Evolutionary conservation across 1,139 yeast species (phyloP).

Genomic region (Pneumocystis carinii): DNA sequence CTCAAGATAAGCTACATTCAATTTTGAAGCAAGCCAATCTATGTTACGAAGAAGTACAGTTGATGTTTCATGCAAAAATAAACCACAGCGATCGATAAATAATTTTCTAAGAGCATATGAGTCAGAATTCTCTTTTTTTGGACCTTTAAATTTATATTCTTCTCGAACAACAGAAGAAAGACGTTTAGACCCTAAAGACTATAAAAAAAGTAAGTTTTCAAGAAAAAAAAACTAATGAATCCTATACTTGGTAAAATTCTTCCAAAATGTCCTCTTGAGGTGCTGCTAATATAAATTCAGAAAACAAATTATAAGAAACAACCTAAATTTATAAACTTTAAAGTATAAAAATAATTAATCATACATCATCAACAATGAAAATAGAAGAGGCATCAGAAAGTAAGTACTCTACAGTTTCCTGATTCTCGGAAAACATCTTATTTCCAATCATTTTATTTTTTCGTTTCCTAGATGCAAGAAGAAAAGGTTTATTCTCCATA

Average conservation of each 20-base stretch:
- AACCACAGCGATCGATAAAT: slow-evolving; percentile 21
- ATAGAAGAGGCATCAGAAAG: slow-evolving; percentile 22
- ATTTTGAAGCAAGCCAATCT: slow-evolving; percentile 1
- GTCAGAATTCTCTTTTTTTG: slow-evolving; percentile 9
- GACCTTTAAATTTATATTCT: slow-evolving; percentile 11
- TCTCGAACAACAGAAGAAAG: slow-evolving; percentile 16
- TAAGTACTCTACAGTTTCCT: slow-evolving; percentile 14
- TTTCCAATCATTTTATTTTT: slow-evolving; percentile 3
- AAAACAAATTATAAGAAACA: slow-evolving; percentile 25
- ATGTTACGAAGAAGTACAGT: slow-evolving; percentile 1
- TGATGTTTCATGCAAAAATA: slow-evolving; percentile 21
- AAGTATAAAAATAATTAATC: not conserved
- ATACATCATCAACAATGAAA: slow-evolving; percentile 26
- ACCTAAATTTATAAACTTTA: slow-evolving; percentile 10
- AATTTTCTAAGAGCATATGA: slow-evolving; percentile 16
- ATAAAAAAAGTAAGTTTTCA: not conserved
- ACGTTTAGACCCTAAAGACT: slow-evolving; percentile 13
- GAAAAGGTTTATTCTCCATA: slow-evolving; percentile 22
- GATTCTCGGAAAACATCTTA: slow-evolving; percentile 13
- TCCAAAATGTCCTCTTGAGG: slow-evolving; percentile 26
- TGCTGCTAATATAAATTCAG: slow-evolving; percentile 22
- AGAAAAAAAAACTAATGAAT: not conserved
- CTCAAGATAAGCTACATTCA: slow-evolving; percentile 3
- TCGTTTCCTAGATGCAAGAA: slow-evolving; percentile 20
- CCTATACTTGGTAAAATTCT: slow-evolving; percentile 19